These are phyloP conservation scores for Aegle marmelos DNA, from an alignment of 345 rosid species.

Conservation along the genomic window DNA sequence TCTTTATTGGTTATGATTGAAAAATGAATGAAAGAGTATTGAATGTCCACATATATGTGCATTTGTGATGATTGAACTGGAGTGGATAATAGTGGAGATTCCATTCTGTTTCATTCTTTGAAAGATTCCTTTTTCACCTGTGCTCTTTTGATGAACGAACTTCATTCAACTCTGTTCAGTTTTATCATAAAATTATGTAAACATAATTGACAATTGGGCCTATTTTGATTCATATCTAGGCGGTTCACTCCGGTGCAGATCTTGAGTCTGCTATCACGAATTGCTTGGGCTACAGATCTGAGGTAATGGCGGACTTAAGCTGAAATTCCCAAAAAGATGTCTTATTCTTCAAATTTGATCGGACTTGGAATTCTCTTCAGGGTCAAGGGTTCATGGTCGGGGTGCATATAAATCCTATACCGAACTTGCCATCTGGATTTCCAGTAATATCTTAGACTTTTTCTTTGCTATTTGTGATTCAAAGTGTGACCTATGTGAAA, in stretches of 20 bases:
- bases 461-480: constrained; percentile 16
- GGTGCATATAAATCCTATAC: constrained; percentile 80
- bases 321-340: constrained; percentile 15
- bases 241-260: constrained; percentile 99
- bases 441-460: constrained; percentile 55
- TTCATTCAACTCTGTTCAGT: constrained; percentile 12
- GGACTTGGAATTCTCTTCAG: constrained; percentile 40
- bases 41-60: background rate
- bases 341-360: constrained; percentile 20
- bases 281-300: constrained; percentile 90
- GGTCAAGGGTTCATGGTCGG: constrained; percentile 99
- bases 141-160: constrained; percentile 3
- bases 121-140: background rate
- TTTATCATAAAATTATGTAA: background rate
- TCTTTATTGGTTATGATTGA: background rate
- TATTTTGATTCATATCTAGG: constrained; percentile 47
- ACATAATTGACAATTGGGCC: constrained; percentile 2
- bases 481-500: constrained; percentile 7
- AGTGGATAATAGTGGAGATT: background rate
- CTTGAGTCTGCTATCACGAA: constrained; percentile 92
- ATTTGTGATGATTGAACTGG: background rate
- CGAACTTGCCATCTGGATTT: constrained; percentile 91
- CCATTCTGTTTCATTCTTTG: background rate
- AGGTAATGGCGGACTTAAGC: constrained; percentile 47
- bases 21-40: background rate